These are phyloP conservation scores for Conticribra weissflogii DNA, from an alignment of 108 stramenopile genomes.

Conservation along the genomic window DNA sequence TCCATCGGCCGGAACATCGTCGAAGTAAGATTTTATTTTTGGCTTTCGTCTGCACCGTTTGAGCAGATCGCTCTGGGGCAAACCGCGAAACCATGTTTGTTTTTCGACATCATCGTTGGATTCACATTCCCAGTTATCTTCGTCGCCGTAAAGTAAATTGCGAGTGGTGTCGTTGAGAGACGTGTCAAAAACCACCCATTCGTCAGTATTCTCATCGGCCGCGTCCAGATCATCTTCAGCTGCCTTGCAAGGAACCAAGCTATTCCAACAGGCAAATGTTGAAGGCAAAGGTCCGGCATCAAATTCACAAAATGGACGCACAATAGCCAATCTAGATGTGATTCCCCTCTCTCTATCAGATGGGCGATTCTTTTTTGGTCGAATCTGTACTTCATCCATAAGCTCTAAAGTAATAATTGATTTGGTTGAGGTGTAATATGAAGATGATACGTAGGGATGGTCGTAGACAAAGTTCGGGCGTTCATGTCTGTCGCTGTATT, in stretches of 20 bases:
- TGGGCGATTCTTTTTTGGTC: conserved; percentile 25
- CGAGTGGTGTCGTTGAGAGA: conserved; percentile 26
- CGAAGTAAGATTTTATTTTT: conserved; percentile 20
- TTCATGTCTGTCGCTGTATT: too few species aligned
- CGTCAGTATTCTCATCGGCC: conserved; percentile 22
- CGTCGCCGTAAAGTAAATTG: conserved; percentile 10
- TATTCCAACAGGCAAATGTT: conserved; percentile 59
- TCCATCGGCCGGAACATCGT: conserved; percentile 31
- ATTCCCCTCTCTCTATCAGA: conserved; percentile 35
- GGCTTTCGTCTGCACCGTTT: conserved; percentile 23
- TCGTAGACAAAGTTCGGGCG: conserved; percentile 52
- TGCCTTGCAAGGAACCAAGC: conserved; percentile 52
- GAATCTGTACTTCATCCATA: conserved; percentile 31
- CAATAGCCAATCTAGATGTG: conserved; percentile 39
- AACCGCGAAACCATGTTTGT: conserved; percentile 21
- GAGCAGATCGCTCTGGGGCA: conserved; percentile 18
- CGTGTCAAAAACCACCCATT: conserved; percentile 45
- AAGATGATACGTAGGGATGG: conserved; percentile 55
- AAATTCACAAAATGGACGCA: conserved; percentile 60
- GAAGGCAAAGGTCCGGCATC: conserved; percentile 50
- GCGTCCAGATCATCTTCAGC: conserved; percentile 52
- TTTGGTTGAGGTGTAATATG: conserved; percentile 48
- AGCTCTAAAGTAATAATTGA: conserved; percentile 16
- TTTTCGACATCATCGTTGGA: conserved; percentile 11
- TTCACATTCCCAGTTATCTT: conserved; percentile 41